Evolutionary conservation across 805 yeast species (phyloP).

Genomic region (Ogataea saltuana): DNA sequence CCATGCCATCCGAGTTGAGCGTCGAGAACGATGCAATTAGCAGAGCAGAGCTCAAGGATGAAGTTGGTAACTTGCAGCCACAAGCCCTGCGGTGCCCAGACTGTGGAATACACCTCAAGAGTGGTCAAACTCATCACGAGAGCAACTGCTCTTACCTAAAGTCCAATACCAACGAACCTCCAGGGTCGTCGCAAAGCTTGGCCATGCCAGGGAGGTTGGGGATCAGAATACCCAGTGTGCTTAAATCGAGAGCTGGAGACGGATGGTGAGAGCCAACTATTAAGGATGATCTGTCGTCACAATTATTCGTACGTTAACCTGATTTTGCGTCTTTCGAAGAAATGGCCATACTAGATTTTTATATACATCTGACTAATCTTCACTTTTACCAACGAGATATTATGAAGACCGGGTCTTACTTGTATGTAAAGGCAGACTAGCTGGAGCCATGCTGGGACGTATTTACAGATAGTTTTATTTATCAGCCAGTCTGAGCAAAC

Average conservation of each 20-base stretch:
- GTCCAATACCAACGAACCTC: constrained; percentile 17
- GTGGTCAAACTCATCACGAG: constrained; percentile 20
- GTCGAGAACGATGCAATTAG: constrained; percentile 11
- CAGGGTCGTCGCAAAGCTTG: constrained; percentile 27
- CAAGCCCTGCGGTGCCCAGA: constrained; percentile 20
- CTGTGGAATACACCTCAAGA: constrained; percentile 19
- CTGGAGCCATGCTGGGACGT: too few relatives aligned
- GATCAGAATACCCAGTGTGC: constrained; percentile 27
- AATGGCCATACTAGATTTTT: too few relatives aligned
- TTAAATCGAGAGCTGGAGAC: constrained; percentile 25
- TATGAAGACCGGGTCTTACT: too few relatives aligned
- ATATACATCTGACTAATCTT: constrained; percentile 1
- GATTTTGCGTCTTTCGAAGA: too few relatives aligned
- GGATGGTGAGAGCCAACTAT: too few relatives aligned
- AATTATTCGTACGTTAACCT: neutral
- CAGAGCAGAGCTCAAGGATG: constrained; percentile 12
- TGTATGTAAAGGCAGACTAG: too few relatives aligned
- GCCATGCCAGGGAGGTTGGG: constrained; percentile 31
- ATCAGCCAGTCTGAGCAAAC: constrained; percentile 31
- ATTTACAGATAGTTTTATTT: neutral
- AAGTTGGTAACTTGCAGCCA: constrained; percentile 8
- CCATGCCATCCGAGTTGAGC: constrained; percentile 16
- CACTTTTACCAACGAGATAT: neutral
- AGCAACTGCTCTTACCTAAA: constrained; percentile 17
- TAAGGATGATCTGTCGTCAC: too few relatives aligned